Conservation (phyloP, 192 early-diverging fungal species). For the Entophlyctis helioformis region DNA sequence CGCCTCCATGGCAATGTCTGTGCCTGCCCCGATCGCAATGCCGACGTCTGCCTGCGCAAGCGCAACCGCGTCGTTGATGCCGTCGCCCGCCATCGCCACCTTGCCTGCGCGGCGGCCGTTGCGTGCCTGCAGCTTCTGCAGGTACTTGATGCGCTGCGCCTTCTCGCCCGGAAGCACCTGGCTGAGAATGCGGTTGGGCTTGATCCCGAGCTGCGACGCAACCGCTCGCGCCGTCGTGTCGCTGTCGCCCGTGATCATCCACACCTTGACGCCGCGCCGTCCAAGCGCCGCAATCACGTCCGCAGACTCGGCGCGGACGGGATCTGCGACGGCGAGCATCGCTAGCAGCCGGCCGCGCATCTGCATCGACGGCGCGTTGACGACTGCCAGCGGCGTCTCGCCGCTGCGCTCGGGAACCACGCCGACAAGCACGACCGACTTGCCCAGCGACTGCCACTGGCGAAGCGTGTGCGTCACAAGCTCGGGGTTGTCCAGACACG, state of each 20-base stretch:
- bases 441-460: conserved; percentile 43
- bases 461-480: too few species aligned
- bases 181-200: conserved; percentile 33
- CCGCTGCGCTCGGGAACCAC: conserved; percentile 17
- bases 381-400: too few species aligned
- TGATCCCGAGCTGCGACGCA: conserved; percentile 53
- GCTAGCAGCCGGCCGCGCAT: conserved; percentile 31
- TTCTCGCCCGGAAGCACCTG: conserved; percentile 67
- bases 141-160: conserved; percentile 42
- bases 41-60: conserved; percentile 83
- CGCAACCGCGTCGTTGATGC: conserved; percentile 91
- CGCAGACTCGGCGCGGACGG: conserved; percentile 42
- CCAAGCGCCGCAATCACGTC: conserved; percentile 35
- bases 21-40: conserved; percentile 80
- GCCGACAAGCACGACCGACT: conserved; percentile 44
- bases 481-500: too few species aligned
- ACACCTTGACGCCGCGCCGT: conserved; percentile 45
- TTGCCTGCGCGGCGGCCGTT: conserved; percentile 1
- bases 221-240: conserved; percentile 47
- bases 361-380: background rate
- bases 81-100: conserved; percentile 91
- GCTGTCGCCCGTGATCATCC: conserved; percentile 76
- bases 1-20: conserved; percentile 83
- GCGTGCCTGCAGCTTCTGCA: conserved; percentile 24
- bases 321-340: conserved; percentile 53